A percentile compares a stretch with the other conserved stretches of the same genome.
These are phyloP conservation scores for Chaetomium fimeti DNA, from an alignment of 495 filamentous ascomycete species.

Conservation along the genomic window DNA sequence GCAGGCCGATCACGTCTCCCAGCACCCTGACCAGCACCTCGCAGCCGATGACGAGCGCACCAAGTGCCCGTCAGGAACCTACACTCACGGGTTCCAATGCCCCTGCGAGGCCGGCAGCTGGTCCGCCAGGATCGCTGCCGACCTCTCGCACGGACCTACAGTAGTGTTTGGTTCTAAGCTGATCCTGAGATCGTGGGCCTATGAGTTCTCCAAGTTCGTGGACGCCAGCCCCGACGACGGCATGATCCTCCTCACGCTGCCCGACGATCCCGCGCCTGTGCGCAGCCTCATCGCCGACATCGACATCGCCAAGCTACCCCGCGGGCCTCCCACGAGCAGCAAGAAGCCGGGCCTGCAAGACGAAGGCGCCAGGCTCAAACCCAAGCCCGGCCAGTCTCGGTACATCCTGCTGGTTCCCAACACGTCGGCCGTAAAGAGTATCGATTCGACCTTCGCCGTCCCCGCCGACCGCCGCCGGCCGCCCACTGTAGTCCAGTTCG, in stretches of 20 bases:
- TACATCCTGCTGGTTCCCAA: constrained; percentile 4
- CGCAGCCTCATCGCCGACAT: constrained; percentile 6
- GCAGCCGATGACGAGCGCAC: constrained; percentile 8
- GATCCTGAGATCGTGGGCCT: constrained; percentile 4
- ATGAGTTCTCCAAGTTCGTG: constrained; percentile 10
- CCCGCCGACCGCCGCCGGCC: not conserved
- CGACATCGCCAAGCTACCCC: constrained; percentile 6
- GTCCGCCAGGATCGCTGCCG: constrained; percentile 13
- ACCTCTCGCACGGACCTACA: constrained; percentile 13
- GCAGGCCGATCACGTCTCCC: constrained; percentile 14
- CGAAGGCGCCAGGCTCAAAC: constrained; percentile 8
- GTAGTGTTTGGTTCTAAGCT: constrained; percentile 1
- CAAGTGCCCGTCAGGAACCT: constrained; percentile 11
- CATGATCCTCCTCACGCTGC: not conserved
- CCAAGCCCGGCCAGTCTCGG: constrained; percentile 12
- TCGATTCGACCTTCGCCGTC: constrained; percentile 6
- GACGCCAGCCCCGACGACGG: constrained; percentile 2
- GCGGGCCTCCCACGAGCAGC: constrained; percentile 8
- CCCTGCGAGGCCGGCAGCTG: constrained; percentile 11
- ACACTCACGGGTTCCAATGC: constrained; percentile 11
- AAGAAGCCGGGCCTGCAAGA: constrained; percentile 9
- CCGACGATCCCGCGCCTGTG: constrained; percentile 5
- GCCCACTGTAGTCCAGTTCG: constrained; percentile 4
- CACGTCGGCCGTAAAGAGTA: constrained; percentile 3
- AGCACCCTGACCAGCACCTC: constrained; percentile 11